These are phyloP conservation scores for Trypanosoma vivax DNA, from an alignment of 208 protist genomes.

Conservation along the genomic window DNA sequence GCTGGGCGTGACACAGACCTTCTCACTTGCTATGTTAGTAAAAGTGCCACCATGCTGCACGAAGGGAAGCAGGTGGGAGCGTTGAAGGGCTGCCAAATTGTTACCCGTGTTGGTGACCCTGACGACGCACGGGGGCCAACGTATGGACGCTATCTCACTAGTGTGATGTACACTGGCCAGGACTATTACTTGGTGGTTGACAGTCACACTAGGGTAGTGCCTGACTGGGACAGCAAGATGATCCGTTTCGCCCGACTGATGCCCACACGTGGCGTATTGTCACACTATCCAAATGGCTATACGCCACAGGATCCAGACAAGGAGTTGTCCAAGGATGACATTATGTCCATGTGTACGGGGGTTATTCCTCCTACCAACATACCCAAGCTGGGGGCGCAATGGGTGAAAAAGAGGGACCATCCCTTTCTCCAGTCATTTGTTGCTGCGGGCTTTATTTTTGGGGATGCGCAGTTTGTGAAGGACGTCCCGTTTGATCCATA, in stretches of 20 bases:
- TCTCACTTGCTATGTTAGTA: slow-evolving; percentile 13
- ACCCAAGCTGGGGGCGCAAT: slow-evolving; percentile 54
- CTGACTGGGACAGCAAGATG: slow-evolving; percentile 71
- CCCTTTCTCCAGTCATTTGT: slow-evolving; percentile 58
- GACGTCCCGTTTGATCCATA: slow-evolving; percentile 91
- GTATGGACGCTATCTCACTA: slow-evolving; percentile 71
- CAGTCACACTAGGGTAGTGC: slow-evolving; percentile 72
- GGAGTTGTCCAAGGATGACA: slow-evolving; percentile 30
- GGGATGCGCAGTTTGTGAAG: slow-evolving; percentile 55
- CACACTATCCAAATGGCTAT: slow-evolving; percentile 79
- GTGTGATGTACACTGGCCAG: slow-evolving; percentile 68
- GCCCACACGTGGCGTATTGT: slow-evolving; percentile 61
- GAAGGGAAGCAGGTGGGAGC: slow-evolving; percentile 2
- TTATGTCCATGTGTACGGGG: slow-evolving; percentile 71
- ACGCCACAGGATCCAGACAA: slow-evolving; percentile 28
- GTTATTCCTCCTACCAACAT: slow-evolving; percentile 54
- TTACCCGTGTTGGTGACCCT: slow-evolving; percentile 30
- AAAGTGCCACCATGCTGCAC: slow-evolving; percentile 10
- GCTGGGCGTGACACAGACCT: slow-evolving; percentile 12
- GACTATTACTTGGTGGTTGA: slow-evolving; percentile 87
- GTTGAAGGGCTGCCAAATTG: slow-evolving; percentile 48
- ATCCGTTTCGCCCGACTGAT: slow-evolving; percentile 55
- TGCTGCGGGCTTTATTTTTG: slow-evolving; percentile 75
- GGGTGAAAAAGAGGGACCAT: slow-evolving; percentile 17
- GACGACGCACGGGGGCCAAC: slow-evolving; percentile 64